Base-by-base conservation (phyloP, 768 basidiomycete genomes). In the Rhizopogon salebrosus region DNA sequence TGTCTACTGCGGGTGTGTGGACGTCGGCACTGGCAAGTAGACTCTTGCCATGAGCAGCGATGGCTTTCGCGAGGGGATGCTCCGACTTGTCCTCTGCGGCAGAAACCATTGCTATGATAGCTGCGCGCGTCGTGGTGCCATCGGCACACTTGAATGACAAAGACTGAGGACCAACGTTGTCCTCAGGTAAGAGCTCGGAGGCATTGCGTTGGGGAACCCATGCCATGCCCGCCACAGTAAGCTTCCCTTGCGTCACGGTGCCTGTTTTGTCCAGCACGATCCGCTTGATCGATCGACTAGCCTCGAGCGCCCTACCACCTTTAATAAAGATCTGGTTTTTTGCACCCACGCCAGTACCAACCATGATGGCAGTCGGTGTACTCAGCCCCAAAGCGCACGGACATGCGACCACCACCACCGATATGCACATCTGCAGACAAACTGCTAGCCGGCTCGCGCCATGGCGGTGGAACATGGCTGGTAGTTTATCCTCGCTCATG, bases 321-420 rank as follows among this genome's bases (percentile, higher is more conserved):
- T 99, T 99, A 82, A 99, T 98, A 41, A 99, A 72, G 54, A 99
- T 98, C 0, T 97, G 95, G 62, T 98, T 95, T 73, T 89, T 81
- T 8, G 97, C 97, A 1, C 97, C 97, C 52, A 98, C 84, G 1
- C 97, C 97, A 0, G 95, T 98, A 16, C 97, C 97, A 29, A 98
- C 97, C 97, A 98, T 98, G 70, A 98, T 93, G 2, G 95, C 97
- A 0, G 97, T 98, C 1, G 97, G 97, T 0, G 95, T 98, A 51
- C 91, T 92, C 54, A 98, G 78, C 4, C 95, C 97, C 31, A 99
- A 80, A 0, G 97, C 95, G 66, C 97, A 99, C 0, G 97, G 97
- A 68, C 97, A 99, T 20, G 97, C 95, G 48, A 99, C 94, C 45
- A 99, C 97, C 54, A 99, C 82, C 56, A 98, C 97, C 37, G 91